A percentile compares a stretch with the other conserved stretches of the same genome.
These are phyloP conservation scores for Fusarium tjaetaba DNA, from an alignment of 2,329 filamentous ascomycete genomes.

Conservation along the genomic window DNA sequence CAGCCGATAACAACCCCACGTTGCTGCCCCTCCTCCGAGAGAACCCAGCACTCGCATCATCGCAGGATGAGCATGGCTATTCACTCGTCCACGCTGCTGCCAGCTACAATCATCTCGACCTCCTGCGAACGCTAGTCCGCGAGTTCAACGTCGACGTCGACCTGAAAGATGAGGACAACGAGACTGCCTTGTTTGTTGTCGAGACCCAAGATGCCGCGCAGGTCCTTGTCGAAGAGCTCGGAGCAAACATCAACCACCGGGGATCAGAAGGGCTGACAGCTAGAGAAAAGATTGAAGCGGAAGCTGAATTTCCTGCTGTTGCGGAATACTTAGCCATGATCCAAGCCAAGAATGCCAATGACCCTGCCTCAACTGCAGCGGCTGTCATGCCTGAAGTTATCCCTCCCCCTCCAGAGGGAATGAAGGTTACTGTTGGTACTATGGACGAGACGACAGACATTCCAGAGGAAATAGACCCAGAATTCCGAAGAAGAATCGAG, in stretches of 20 bases:
- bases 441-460: slow-evolving; percentile 72
- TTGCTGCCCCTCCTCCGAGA: slow-evolving; percentile 79
- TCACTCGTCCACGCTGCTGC: slow-evolving; percentile 92
- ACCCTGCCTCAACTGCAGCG: slow-evolving; percentile 45
- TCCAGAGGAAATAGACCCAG: slow-evolving; percentile 76
- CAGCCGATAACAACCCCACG: slow-evolving; percentile 80
- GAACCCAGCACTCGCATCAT: slow-evolving; percentile 78
- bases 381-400: slow-evolving; percentile 52
- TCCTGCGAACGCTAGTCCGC: slow-evolving; percentile 78
- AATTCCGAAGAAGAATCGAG: slow-evolving; percentile 87
- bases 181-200: slow-evolving; percentile 94
- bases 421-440: slow-evolving; percentile 81
- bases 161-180: slow-evolving; percentile 87
- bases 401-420: slow-evolving; percentile 76
- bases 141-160: slow-evolving; percentile 84
- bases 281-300: slow-evolving; percentile 72
- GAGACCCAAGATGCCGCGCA: slow-evolving; percentile 83
- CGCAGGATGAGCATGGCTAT: slow-evolving; percentile 92
- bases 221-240: slow-evolving; percentile 83
- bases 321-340: slow-evolving; percentile 30
- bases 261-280: slow-evolving; percentile 84
- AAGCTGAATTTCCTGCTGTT: slow-evolving; percentile 40
- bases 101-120: slow-evolving; percentile 87
- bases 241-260: slow-evolving; percentile 70
- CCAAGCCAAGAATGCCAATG: slow-evolving; percentile 40